Percentiles rank a stretch among this genome's conserved stretches.
phyloP scores from a whole-genome alignment of 768 basidiomycete species.

The Trametes gibbosa region DNA sequence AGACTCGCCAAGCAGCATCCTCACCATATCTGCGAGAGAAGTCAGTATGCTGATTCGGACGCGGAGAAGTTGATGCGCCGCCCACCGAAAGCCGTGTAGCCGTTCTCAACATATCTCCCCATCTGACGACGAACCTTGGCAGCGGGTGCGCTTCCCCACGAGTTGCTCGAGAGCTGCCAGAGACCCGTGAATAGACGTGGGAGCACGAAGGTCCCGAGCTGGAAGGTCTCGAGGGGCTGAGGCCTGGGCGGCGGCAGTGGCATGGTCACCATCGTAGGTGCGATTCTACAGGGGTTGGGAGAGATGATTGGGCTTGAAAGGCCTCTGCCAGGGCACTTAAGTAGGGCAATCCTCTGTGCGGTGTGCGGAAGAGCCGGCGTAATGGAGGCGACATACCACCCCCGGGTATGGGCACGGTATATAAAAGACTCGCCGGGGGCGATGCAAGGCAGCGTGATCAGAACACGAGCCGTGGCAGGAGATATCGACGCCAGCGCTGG shows the following conservation, averaged over 20 bases:
- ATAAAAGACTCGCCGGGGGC: conserved; percentile 1
- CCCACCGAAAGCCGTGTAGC: conserved; percentile 64
- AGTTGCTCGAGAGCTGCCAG: conserved; percentile 85
- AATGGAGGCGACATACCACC: neutral
- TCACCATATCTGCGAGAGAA: conserved; percentile 52
- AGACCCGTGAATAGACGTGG: conserved; percentile 38
- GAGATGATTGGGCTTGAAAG: neutral
- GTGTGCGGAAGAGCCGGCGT: neutral
- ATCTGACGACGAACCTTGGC: conserved; percentile 66
- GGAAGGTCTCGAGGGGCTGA: conserved; percentile 21
- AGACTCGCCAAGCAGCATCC: conserved; percentile 6
- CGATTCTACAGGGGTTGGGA: neutral
- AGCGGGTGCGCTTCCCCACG: conserved; percentile 77
- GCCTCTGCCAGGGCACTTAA: neutral
- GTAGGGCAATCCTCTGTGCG: neutral
- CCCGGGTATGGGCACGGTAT: conserved; percentile 3
- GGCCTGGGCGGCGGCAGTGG: neutral
- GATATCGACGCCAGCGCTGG: neutral
- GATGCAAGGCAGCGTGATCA: conserved; percentile 5
- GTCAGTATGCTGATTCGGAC: neutral
- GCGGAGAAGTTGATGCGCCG: conserved; percentile 6
- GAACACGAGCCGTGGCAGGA: neutral
- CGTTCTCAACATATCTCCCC: conserved; percentile 56
- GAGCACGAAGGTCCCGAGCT: conserved; percentile 22
- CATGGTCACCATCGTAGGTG: conserved; percentile 3